Base-by-base conservation (phyloP, 345 rosid species). In the Rhodomyrtus tomentosa region DNA sequence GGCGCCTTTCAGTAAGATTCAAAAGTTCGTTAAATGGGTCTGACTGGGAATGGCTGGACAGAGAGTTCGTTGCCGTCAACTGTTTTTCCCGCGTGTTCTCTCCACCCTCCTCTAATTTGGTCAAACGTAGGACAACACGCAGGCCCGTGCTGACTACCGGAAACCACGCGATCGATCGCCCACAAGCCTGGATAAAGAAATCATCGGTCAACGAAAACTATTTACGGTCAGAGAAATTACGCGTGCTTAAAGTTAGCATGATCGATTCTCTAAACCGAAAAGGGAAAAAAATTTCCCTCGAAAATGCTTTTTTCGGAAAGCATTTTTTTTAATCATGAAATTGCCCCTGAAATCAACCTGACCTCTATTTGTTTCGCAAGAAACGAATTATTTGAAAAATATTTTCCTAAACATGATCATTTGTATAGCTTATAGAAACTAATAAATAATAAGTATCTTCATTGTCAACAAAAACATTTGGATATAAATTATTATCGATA, bases 21-120 rank as follows among this genome's bases (percentile, higher is more conserved):
- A 83, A 91, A 86, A 85, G 86, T 89, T 88, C 18, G 91, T 89
- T 89, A 85, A 86, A 9, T 15, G 38, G n/a, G 27, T 86, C 32
- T 16, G 85, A 62, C 74, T 20, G 59, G 58, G 85, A 87, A 84
- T 51, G 55, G 82, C 45, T 48, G 85, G 86, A 45, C 20, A 56
- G 76, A 7, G 36, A 24, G 54, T 21, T 80, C 82, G 68, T 58
- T 59, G 58, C 48, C 54, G 48, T 38, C 50, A 85, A 86, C 92
- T 89, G 89, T 84, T 50, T 86, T 89, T 88, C 91, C 90, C 88
- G 84, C 88, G 15, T 68, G 11, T 82, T 50, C 50, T 82, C 81
- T 85, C 68, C 56, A 2, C 48, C 79, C 54, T 81, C 59, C 53
- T 81, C 49, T 42, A 45, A 48, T 29, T 20, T 4, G 58, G 51